phyloP scores from a whole-genome alignment of 139 green algal genomes.

The Raphidocelis subcapitata region DNA sequence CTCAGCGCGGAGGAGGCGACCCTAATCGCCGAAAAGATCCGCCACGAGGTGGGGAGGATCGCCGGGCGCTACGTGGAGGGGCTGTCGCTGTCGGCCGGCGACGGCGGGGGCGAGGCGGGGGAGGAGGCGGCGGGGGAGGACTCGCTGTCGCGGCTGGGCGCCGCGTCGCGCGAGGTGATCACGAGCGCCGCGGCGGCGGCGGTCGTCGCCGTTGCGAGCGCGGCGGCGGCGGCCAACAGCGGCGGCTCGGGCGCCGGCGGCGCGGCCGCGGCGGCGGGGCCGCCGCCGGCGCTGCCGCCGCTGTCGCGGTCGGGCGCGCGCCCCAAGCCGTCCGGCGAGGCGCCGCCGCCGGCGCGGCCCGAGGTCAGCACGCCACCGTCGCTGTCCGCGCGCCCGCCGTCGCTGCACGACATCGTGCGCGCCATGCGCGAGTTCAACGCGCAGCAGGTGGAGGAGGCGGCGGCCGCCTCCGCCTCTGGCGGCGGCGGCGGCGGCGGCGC shows the following conservation, averaged over 20 bases:
- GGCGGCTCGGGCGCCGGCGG: background rate
- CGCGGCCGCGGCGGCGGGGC: background rate
- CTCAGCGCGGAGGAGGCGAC: conserved; percentile 67
- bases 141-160: background rate
- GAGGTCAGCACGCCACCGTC: background rate
- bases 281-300: too few species aligned
- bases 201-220: conserved; percentile 17
- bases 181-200: conserved; percentile 23
- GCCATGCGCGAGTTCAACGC: conserved; percentile 31
- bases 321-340: background rate
- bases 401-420: conserved; percentile 18
- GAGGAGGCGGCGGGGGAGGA: background rate
- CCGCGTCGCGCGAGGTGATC: conserved; percentile 10
- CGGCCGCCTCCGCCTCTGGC: background rate
- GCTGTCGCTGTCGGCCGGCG: too few species aligned
- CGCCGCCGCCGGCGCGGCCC: background rate
- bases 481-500: too few species aligned
- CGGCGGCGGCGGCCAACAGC: conserved; percentile 23
- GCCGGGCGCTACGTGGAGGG: too few species aligned
- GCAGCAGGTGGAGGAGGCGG: conserved; percentile 17
- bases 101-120: background rate
- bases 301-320: too few species aligned
- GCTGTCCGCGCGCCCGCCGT: conserved; percentile 11
- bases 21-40: conserved; percentile 59
- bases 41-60: conserved; percentile 44